phyloP scores from a whole-genome alignment of 345 rosid genomes.

The Theobroma cacao region DNA sequence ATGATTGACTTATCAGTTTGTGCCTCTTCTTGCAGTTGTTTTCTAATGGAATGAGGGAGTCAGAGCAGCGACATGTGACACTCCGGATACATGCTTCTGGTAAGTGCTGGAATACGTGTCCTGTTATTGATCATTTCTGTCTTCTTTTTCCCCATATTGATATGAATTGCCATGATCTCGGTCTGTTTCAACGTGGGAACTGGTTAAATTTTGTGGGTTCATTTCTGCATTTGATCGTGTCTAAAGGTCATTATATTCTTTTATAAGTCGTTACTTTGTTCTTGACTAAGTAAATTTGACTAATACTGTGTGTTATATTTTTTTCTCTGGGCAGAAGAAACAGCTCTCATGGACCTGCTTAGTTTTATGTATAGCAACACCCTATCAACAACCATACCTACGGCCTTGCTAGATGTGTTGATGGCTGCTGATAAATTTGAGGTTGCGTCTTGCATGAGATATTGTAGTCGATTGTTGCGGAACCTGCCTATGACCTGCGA shows the following conservation, averaged over 20 bases:
- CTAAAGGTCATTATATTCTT: background rate
- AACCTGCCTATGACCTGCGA: conserved; percentile 70
- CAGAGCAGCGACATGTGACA: conserved; percentile 64
- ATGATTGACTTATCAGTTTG: background rate
- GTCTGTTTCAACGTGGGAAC: background rate
- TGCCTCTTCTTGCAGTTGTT: conserved; percentile 46
- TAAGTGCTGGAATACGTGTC: conserved; percentile 17
- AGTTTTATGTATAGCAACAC: conserved; percentile 64
- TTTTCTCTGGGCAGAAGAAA: conserved; percentile 61
- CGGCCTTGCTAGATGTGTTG: conserved; percentile 65
- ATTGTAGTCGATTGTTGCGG: conserved; percentile 61
- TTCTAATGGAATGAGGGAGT: conserved; percentile 79
- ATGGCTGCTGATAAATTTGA: conserved; percentile 83
- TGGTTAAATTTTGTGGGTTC: background rate
- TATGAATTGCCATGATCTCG: background rate
- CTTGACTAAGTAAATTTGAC: background rate
- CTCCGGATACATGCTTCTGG: conserved; percentile 71
- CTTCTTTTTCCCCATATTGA: background rate
- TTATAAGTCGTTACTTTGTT: background rate
- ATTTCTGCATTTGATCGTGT: background rate
- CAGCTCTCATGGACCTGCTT: conserved; percentile 74
- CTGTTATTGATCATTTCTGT: background rate
- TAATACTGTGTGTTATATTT: background rate
- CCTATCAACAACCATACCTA: conserved; percentile 42
- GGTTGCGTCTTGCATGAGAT: conserved; percentile 84